Conservation (phyloP, 352 stramenopile genomes). For the Globisporangium spinosum region DNA sequence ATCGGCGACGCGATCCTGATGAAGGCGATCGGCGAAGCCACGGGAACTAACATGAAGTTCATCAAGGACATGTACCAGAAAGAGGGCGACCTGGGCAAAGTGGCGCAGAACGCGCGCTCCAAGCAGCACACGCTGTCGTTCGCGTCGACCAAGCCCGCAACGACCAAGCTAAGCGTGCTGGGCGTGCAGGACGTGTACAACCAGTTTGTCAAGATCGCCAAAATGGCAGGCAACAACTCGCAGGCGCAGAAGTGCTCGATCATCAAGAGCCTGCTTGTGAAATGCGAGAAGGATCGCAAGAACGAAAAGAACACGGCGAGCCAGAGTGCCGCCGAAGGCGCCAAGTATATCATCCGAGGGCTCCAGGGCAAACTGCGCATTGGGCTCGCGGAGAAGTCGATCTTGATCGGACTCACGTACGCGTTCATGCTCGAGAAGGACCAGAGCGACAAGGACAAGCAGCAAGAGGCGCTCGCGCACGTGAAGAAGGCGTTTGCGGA, state of each 20-base stretch:
- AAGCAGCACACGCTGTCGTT: conserved; percentile 93
- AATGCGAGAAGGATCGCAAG: conserved; percentile 84
- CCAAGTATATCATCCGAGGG: conserved; percentile 98
- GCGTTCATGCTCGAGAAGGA: conserved; percentile 90
- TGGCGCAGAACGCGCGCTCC: conserved; percentile 91
- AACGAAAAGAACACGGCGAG: conserved; percentile 31
- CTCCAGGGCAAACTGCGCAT: conserved; percentile 98
- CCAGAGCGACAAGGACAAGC: conserved; percentile 75
- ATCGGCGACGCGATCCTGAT: conserved; percentile 98
- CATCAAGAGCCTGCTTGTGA: conserved; percentile 96
- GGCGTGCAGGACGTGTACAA: conserved; percentile 85
- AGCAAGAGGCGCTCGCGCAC: conserved; percentile 87
- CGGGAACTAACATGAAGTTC: conserved; percentile 86
- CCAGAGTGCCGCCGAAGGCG: conserved; percentile 52
- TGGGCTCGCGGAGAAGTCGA: conserved; percentile 95
- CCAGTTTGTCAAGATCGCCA: conserved; percentile 92
- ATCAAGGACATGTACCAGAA: conserved; percentile 96
- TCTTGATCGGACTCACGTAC: conserved; percentile 96
- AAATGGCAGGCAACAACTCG: conserved; percentile 93
- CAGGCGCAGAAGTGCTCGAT: conserved; percentile 97
- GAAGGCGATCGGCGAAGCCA: conserved; percentile 95
- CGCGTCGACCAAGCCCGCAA: conserved; percentile 24
- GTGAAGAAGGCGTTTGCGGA: conserved; percentile 99
- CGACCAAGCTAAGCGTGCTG: conserved; percentile 87
- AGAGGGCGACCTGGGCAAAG: conserved; percentile 96